Conservation (phyloP, 805 yeast genomes). For the Candida alai region DNA sequence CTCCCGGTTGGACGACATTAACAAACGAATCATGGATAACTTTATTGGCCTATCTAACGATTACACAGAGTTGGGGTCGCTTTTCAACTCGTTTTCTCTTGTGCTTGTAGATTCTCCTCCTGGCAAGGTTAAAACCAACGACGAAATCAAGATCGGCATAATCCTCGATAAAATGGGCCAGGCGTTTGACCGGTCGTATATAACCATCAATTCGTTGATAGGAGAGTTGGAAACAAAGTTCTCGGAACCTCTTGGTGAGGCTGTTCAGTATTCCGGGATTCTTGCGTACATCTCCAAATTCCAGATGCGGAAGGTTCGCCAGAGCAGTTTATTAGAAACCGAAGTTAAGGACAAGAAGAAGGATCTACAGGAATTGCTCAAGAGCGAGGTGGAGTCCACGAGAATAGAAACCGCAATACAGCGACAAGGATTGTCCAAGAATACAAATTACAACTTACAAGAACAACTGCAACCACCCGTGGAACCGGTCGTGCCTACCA, state of each 20-base stretch:
- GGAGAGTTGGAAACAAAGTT: slow-evolving; percentile 54
- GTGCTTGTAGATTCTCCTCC: slow-evolving; percentile 34
- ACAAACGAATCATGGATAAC: slow-evolving; percentile 50
- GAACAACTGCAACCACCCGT: slow-evolving; percentile 12
- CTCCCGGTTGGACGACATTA: slow-evolving; percentile 53
- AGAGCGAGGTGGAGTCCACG: slow-evolving; percentile 27
- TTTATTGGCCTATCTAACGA: slow-evolving; percentile 59
- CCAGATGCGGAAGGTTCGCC: slow-evolving; percentile 41
- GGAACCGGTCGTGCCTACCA: slow-evolving; percentile 9
- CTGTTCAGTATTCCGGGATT: slow-evolving; percentile 61
- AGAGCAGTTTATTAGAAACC: slow-evolving; percentile 26
- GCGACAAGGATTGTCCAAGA: slow-evolving; percentile 18
- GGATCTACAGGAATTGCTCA: slow-evolving; percentile 26
- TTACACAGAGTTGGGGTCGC: slow-evolving; percentile 69
- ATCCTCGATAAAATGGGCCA: slow-evolving; percentile 78
- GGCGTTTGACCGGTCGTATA: slow-evolving; percentile 67
- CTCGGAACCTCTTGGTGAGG: slow-evolving; percentile 66
- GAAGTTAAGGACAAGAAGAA: slow-evolving; percentile 30
- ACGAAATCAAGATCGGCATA: slow-evolving; percentile 29
- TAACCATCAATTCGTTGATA: slow-evolving; percentile 50
- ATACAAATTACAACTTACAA: slow-evolving; percentile 18
- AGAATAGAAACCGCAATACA: slow-evolving; percentile 23
- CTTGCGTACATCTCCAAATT: slow-evolving; percentile 58
- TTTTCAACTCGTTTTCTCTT: slow-evolving; percentile 51
- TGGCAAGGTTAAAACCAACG: slow-evolving; percentile 17